Base-by-base conservation (phyloP, 495 filamentous ascomycete genomes). In the Penicillium canescens region DNA sequence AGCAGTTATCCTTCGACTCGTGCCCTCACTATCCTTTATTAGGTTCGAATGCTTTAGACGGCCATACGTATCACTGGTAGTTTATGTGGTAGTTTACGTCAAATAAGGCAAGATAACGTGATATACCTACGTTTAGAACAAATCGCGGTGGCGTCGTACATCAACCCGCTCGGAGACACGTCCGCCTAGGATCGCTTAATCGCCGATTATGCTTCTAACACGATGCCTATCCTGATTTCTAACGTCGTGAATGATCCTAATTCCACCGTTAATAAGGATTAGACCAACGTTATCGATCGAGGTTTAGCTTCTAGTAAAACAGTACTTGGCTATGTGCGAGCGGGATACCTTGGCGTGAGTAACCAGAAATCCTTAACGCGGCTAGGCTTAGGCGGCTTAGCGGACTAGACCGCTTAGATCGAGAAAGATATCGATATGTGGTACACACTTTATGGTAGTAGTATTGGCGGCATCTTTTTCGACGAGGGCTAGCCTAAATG, bases 261-360 rank as follows among this genome's bases (percentile, higher is more conserved):
- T 41, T 52, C 42, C 1, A 40, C 47, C n/a, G 50, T 59, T 4
- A 33, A 65, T 13, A 6, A 23, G 2, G n/a, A 13, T 31, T 65
- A 55, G 62, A n/a, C 37, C 1, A 16, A 35, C 0, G 52, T 61
- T 0, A 61, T 65, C 6, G 12, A 56, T 2, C 62, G 42, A 24
- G 62, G 46, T 42, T 50, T 45, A 2, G 8, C 14, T 34, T 37
- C 42, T 2, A 52, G 53, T 5, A 61, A 65, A 48, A 53, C 14
- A 3, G 39, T 65, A 6, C 55, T 65, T 6, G 61, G 61, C 41
- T 65, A 65, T 31, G 55, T 65, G 3, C 48, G 61, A 20, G 61
- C 61, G 0, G 61, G 61, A n/a, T 65, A 65, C 11, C 52, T 65
- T 10, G 61, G 61, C 6, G 45, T 56, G 3, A 65, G 61, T n/a